These are phyloP conservation scores for Termitomyces sp. DNA, from an alignment of 1,284 basidiomycete species.

Conservation along the genomic window DNA sequence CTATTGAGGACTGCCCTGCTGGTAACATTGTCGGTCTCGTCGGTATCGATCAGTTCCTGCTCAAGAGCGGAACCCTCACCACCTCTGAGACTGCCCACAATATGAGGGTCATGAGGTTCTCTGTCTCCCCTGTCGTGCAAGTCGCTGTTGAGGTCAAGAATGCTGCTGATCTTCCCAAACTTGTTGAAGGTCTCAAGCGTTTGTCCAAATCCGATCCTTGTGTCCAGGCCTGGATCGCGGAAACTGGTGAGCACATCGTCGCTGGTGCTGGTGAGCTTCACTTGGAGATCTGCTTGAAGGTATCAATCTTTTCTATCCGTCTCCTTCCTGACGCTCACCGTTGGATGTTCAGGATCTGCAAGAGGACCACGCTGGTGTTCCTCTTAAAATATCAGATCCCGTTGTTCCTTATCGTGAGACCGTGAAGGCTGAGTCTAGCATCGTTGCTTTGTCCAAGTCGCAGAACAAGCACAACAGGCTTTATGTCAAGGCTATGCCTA, in stretches of 20 bases:
- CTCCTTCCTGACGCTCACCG: neutral
- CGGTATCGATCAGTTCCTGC: slow-evolving; percentile 99
- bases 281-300: slow-evolving; percentile 99
- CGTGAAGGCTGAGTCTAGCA: slow-evolving; percentile 93
- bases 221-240: slow-evolving; percentile 93
- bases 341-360: slow-evolving; percentile 74
- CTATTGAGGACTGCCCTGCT: slow-evolving; percentile 98
- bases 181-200: slow-evolving; percentile 99
- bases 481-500: slow-evolving; percentile 88
- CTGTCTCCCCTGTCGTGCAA: slow-evolving; percentile 98
- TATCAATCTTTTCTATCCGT: slow-evolving; percentile 21
- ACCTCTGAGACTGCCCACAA: slow-evolving; percentile 99
- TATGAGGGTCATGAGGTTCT: slow-evolving; percentile 99
- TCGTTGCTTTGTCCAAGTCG: slow-evolving; percentile 97
- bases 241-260: slow-evolving; percentile 97
- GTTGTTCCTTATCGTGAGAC: slow-evolving; percentile 99
- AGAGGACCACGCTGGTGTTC: slow-evolving; percentile 99
- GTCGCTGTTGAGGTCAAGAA: slow-evolving; percentile 99
- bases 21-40: slow-evolving; percentile 99
- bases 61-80: slow-evolving; percentile 98
- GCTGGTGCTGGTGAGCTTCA: slow-evolving; percentile 99
- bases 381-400: slow-evolving; percentile 98
- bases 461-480: slow-evolving; percentile 99
- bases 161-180: slow-evolving; percentile 97
- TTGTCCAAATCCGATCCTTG: slow-evolving; percentile 99